Percentiles rank a stretch among this genome's conserved stretches.
These are phyloP conservation scores for Fusarium papillatum DNA, from an alignment of 2,329 filamentous ascomycete species.

Conservation along the genomic window DNA sequence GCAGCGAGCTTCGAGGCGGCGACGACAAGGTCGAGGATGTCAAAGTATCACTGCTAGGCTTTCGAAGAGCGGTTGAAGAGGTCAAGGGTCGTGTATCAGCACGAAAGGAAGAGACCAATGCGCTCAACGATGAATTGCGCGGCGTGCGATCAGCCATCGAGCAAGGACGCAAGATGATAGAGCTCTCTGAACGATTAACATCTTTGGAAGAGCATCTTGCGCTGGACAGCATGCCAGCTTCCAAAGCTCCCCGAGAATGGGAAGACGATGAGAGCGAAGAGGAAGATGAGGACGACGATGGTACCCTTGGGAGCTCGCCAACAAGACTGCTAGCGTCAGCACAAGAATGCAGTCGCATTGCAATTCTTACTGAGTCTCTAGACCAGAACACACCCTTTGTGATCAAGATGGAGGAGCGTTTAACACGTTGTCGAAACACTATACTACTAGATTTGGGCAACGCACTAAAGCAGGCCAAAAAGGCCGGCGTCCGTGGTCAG, in stretches of 20 bases:
- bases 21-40: conserved; percentile 95
- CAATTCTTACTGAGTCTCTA: conserved; percentile 57
- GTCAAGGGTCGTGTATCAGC: conserved; percentile 76
- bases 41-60: conserved; percentile 87
- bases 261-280: conserved; percentile 58
- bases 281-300: conserved; percentile 49
- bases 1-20: conserved; percentile 85
- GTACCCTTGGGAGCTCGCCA: conserved; percentile 60
- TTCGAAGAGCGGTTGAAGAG: conserved; percentile 84
- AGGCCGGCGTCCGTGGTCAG: conserved; percentile 58
- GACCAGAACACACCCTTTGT: conserved; percentile 64
- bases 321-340: conserved; percentile 61
- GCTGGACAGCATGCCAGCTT: conserved; percentile 57
- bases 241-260: conserved; percentile 39
- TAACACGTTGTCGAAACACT: conserved; percentile 67
- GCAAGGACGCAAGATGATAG: conserved; percentile 72
- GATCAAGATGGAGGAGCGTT: conserved; percentile 64
- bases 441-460: conserved; percentile 68
- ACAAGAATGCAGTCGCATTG: conserved; percentile 58
- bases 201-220: conserved; percentile 75
- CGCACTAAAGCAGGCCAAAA: conserved; percentile 60
- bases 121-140: conserved; percentile 75
- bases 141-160: conserved; percentile 75
- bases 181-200: conserved; percentile 73
- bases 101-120: conserved; percentile 73